Evolutionary conservation across 2,329 filamentous ascomycete genomes (phyloP).

Genomic region (Fusarium clavum): DNA sequence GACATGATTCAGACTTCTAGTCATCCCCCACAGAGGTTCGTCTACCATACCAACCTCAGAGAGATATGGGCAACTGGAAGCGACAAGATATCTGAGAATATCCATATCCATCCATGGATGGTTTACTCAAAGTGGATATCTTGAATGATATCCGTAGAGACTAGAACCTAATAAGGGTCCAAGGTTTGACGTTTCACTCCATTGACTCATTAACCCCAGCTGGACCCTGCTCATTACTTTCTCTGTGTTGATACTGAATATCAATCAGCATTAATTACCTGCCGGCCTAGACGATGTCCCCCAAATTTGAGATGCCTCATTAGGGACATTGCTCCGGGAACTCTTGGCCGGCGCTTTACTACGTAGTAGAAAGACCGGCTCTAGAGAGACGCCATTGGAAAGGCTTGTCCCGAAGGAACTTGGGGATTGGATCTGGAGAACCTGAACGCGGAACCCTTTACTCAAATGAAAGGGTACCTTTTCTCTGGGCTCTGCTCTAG

Average conservation of each 20-base stretch:
- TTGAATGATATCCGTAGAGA: not conserved
- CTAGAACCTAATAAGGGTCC: not conserved
- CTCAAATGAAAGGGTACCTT: not conserved
- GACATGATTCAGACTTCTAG: constrained; percentile 18
- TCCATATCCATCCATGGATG: not conserved
- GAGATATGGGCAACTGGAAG: constrained; percentile 23
- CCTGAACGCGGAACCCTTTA: constrained; percentile 6
- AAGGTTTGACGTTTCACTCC: constrained; percentile 20
- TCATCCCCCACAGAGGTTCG: not conserved
- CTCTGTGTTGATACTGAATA: not conserved
- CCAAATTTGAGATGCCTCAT: constrained; percentile 34
- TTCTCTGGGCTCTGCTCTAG: not conserved
- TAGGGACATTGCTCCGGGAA: constrained; percentile 30
- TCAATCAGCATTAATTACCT: not conserved
- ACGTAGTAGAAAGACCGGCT: not conserved
- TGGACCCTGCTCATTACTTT: not conserved
- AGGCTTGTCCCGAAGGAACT: constrained; percentile 35
- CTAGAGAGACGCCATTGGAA: constrained; percentile 13
- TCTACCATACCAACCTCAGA: not conserved
- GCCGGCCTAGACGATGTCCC: not conserved
- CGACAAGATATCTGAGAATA: constrained; percentile 7
- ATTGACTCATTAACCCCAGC: constrained; percentile 5
- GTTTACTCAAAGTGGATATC: constrained; percentile 15
- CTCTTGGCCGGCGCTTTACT: constrained; percentile 10
- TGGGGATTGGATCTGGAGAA: constrained; percentile 40